phyloP scores from a whole-genome alignment of 2,329 filamentous ascomycete genomes.

The Exophiala sp. region DNA sequence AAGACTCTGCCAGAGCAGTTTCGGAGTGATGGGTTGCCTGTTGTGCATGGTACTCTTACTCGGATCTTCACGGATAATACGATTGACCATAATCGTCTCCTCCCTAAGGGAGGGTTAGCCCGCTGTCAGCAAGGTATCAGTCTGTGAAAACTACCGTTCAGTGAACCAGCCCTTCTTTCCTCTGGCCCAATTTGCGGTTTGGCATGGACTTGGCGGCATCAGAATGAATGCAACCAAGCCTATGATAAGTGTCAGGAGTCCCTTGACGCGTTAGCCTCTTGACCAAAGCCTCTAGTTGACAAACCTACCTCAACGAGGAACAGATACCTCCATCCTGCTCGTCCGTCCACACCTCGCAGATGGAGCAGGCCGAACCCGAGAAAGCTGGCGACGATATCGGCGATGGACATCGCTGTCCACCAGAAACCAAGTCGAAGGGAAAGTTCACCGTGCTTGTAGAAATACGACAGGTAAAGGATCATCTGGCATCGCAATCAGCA shows the following conservation, averaged over 20 bases:
- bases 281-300: no score
- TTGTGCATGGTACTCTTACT: slow-evolving; percentile 41
- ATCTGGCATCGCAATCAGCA: slow-evolving; percentile 7
- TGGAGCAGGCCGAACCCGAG: slow-evolving; percentile 41
- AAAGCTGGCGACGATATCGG: slow-evolving; percentile 44
- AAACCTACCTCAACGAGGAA: slow-evolving; percentile 35
- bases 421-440: slow-evolving; percentile 37
- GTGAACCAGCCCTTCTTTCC: slow-evolving; percentile 56
- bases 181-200: slow-evolving; percentile 52
- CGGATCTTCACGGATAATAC: slow-evolving; percentile 19
- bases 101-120: slow-evolving; percentile 41
- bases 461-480: slow-evolving; percentile 37
- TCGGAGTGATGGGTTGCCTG: slow-evolving; percentile 36
- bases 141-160: slow-evolving; percentile 37
- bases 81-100: slow-evolving; percentile 62
- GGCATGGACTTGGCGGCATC: slow-evolving; percentile 36
- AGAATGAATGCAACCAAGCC: slow-evolving; percentile 41
- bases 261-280: no score
- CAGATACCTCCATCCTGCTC: slow-evolving; percentile 27
- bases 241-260: slow-evolving; percentile 39
- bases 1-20: slow-evolving; percentile 39
- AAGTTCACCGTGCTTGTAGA: slow-evolving; percentile 35
- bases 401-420: slow-evolving; percentile 40
- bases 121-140: background rate
- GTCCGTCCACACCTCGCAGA: slow-evolving; percentile 30